Evolutionary conservation across 768 basidiomycete genomes (phyloP).

Genomic region (Cystobasidium tubakii): DNA sequence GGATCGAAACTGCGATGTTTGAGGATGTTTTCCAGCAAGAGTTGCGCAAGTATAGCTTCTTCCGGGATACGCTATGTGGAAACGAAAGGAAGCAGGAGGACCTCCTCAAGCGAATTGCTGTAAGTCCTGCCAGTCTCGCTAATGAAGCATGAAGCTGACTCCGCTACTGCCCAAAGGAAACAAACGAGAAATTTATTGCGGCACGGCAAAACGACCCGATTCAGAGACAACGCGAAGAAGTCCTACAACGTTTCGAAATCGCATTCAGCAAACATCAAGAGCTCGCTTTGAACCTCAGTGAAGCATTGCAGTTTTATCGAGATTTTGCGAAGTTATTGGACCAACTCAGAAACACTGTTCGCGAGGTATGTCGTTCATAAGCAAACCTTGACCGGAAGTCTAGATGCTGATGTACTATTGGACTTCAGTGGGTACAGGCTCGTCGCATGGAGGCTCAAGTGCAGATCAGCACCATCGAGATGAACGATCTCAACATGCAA

Average conservation of each 20-base stretch:
- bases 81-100: conserved; percentile 61
- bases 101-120: conserved; percentile 65
- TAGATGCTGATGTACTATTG: no score
- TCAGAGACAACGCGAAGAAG: conserved; percentile 72
- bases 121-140: conserved; percentile 46
- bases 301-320: conserved; percentile 75
- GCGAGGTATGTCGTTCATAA: conserved; percentile 39
- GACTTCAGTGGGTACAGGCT: conserved; percentile 59
- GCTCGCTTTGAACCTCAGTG: conserved; percentile 73
- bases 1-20: conserved; percentile 68
- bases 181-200: conserved; percentile 67
- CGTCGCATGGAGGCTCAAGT: conserved; percentile 72
- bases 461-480: conserved; percentile 46
- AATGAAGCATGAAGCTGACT: no score
- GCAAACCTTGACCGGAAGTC: no score
- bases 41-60: conserved; percentile 73
- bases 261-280: conserved; percentile 85
- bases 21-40: conserved; percentile 74
- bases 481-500: conserved; percentile 27
- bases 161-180: no score
- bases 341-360: conserved; percentile 36
- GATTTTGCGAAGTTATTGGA: conserved; percentile 65
- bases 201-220: conserved; percentile 71
- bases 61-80: conserved; percentile 55
- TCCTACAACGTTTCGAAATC: conserved; percentile 71